These are phyloP conservation scores for Cryptosporidium sp. DNA, from an alignment of 169 alveolate genomes.

Conservation along the genomic window DNA sequence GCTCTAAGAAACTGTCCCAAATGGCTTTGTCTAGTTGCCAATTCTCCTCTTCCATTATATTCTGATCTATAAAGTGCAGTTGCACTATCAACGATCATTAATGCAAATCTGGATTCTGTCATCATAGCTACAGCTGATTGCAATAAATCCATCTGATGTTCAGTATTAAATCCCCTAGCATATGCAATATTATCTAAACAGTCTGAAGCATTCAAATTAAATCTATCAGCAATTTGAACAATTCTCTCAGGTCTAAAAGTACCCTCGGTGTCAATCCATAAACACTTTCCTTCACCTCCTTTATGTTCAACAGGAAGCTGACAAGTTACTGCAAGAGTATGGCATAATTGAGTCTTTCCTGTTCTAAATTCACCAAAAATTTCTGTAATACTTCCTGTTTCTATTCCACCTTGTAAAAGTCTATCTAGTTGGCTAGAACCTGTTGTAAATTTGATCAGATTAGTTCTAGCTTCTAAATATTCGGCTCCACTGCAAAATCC, in stretches of 20 bases:
- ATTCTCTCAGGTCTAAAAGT: slow-evolving; percentile 99
- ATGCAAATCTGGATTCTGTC: slow-evolving; percentile 96
- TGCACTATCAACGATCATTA: slow-evolving; percentile 97
- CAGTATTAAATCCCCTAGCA: slow-evolving; percentile 97
- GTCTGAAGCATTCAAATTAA: slow-evolving; percentile 92
- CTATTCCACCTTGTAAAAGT: slow-evolving; percentile 97
- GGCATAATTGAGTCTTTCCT: slow-evolving; percentile 98
- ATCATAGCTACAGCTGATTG: slow-evolving; percentile 96
- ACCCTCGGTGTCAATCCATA: slow-evolving; percentile 99
- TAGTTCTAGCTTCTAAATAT: slow-evolving; percentile 90
- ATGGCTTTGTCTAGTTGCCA: slow-evolving; percentile 97
- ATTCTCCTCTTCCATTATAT: slow-evolving; percentile 98
- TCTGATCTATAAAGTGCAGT: slow-evolving; percentile 98
- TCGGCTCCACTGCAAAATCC: slow-evolving; percentile 94
- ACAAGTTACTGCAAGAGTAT: slow-evolving; percentile 90
- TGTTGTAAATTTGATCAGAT: slow-evolving; percentile 93
- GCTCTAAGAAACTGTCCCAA: slow-evolving; percentile 95
- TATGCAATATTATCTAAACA: slow-evolving; percentile 97
- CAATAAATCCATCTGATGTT: slow-evolving; percentile 95
- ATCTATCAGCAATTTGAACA: slow-evolving; percentile 96
- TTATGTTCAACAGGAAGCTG: slow-evolving; percentile 92
- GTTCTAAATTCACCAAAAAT: slow-evolving; percentile 98
- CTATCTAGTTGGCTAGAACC: slow-evolving; percentile 95
- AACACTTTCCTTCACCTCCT: slow-evolving; percentile 98
- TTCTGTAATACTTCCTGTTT: slow-evolving; percentile 97